These are phyloP conservation scores for Sclerotinia nivalis DNA, from an alignment of 2,329 filamentous ascomycete genomes.

Conservation along the genomic window DNA sequence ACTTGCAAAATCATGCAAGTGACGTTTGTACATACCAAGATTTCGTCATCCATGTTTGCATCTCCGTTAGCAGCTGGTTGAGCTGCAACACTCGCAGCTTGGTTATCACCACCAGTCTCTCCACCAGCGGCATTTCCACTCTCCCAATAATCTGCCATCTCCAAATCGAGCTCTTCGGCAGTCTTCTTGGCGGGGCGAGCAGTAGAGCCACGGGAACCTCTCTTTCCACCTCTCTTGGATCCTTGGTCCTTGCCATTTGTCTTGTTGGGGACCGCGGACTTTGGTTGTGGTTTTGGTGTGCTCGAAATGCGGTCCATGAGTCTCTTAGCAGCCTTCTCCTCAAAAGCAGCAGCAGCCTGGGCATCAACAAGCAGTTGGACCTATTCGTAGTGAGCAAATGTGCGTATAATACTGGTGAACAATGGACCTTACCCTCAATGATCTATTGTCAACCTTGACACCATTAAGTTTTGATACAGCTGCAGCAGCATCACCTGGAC, in stretches of 20 bases:
- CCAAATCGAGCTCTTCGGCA: conserved; percentile 89
- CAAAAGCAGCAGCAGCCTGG: conserved; percentile 65
- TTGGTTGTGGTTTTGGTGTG: conserved; percentile 72
- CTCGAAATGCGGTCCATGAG: conserved; percentile 75
- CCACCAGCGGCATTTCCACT: conserved; percentile 49
- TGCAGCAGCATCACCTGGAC: conserved; percentile 78
- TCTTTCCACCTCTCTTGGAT: conserved; percentile 37
- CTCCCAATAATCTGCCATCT: conserved; percentile 94
- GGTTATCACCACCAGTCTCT: conserved; percentile 50
- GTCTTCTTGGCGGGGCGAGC: conserved; percentile 80
- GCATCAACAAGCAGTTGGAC: conserved; percentile 90
- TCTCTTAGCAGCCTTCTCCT: conserved; percentile 56
- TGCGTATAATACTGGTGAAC: background rate
- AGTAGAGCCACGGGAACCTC: conserved; percentile 52
- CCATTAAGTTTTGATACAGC: conserved; percentile 84
- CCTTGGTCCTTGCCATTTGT: conserved; percentile 61
- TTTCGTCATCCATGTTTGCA: conserved; percentile 67
- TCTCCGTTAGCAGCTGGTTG: conserved; percentile 47
- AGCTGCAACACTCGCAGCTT: conserved; percentile 49
- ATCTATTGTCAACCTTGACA: conserved; percentile 82
- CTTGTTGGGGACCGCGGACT: conserved; percentile 77
- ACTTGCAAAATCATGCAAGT: too few relatives aligned
- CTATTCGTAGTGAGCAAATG: conserved; percentile 46
- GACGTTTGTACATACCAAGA: conserved; percentile 40
- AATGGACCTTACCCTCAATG: conserved; percentile 87